phyloP scores from a whole-genome alignment of 148 eudicot species.

The Amaranthus hypochondriacus region DNA sequence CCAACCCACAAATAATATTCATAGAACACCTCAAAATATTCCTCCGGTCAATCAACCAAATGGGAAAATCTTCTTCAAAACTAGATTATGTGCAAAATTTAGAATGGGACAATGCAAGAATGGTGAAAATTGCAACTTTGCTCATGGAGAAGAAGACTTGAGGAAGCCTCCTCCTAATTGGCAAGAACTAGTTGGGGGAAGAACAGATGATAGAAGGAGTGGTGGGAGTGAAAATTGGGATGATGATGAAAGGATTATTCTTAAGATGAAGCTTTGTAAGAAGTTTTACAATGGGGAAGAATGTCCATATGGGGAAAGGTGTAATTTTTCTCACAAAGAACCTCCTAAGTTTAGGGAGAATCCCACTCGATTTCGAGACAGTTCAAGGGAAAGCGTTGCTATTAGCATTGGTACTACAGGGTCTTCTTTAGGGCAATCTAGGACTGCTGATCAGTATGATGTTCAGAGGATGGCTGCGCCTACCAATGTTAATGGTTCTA shows the following conservation, averaged over 20 bases:
- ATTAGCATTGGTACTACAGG: slow-evolving; percentile 55
- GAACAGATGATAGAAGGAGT: slow-evolving; percentile 44
- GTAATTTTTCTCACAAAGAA: slow-evolving; percentile 75
- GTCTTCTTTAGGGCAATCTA: slow-evolving; percentile 26
- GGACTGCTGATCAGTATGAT: slow-evolving; percentile 37
- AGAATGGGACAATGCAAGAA: slow-evolving; percentile 61
- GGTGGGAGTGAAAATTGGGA: slow-evolving; percentile 43
- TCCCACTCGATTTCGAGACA: slow-evolving; percentile 27
- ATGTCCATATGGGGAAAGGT: slow-evolving; percentile 88
- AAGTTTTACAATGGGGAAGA: slow-evolving; percentile 89
- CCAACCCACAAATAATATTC: slow-evolving; percentile 25
- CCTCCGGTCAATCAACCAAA: slow-evolving; percentile 46
- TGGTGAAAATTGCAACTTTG: slow-evolving; percentile 79
- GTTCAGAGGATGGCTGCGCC: slow-evolving; percentile 16
- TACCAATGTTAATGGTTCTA: slow-evolving; percentile 1
- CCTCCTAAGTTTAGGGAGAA: slow-evolving; percentile 41
- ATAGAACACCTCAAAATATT: slow-evolving; percentile 36
- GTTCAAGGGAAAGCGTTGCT: slow-evolving; percentile 59
- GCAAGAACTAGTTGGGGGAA: slow-evolving; percentile 61
- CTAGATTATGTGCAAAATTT: slow-evolving; percentile 70
- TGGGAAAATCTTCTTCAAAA: slow-evolving; percentile 71
- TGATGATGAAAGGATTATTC: slow-evolving; percentile 65
- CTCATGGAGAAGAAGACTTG: slow-evolving; percentile 78
- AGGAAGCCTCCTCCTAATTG: slow-evolving; percentile 90
- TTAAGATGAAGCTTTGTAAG: slow-evolving; percentile 77